Evolutionary conservation across 148 eudicot genomes (phyloP), one percentile per base, ranked within the genome.

Genomic region (Nepenthes mirabilis): DNA sequence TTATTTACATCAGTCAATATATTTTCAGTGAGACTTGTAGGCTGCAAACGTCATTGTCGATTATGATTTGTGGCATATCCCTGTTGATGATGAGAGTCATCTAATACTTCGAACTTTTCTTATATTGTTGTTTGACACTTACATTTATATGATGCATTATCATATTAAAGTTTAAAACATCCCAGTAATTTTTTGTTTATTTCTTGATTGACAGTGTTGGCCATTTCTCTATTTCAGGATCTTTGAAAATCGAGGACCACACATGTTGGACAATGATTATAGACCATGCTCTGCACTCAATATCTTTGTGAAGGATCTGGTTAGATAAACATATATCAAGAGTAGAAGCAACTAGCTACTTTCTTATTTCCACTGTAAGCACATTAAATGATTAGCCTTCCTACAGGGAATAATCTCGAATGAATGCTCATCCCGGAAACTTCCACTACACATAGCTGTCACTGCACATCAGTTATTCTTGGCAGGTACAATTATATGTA

Each of bases 301-400:
- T 79, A 94, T 94, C 61, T 94, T 94, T 77, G 99, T 94, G 70
- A 94, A 94, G 81, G 99, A 94, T 77, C 84, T 94, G 95, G 99
- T 94, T 57, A 67, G 90, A 59, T 33, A 69, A 40, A 77, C 59
- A n/a, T 59, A 23, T 51, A 47, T 57, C 23, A 62, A 54, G 23
- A 55, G 9, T 34, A 32, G 37, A 49, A 10, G 52, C 12, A 47
- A 37, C 40, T 55, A 10, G 52, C 12, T 36, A 37, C 40, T 55
- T 9, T 37, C 63, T 5, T 51, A 5, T 43, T 33, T 55, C 34
- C 34, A 23, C 23, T 23, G 23, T 23, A 23, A 23, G 23, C 23
- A 0, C 58, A 35, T 64, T 37, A 33, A 48, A 60, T 58, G 57
- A 14, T 37, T 52, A 47, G 50, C 13, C 59, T 74, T 57, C 59